phyloP scores from a whole-genome alignment of 1,284 basidiomycete species.

The Cronartium ribicola region DNA sequence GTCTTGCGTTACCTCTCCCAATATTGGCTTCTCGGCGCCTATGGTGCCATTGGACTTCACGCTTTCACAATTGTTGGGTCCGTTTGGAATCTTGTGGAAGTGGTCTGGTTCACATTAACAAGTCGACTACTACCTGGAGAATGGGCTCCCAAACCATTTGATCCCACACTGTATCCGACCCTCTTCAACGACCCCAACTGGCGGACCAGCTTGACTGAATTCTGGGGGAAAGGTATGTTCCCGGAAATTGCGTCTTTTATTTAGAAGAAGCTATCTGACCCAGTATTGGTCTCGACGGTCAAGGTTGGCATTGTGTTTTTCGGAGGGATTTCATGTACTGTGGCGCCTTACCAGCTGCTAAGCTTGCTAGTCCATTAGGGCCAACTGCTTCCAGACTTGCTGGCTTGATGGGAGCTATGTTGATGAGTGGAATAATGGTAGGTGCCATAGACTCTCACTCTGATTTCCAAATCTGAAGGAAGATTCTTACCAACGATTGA shows the following conservation, averaged over 20 bases:
- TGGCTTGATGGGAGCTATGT: constrained; percentile 29
- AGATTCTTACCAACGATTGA: neutral
- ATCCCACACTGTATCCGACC: constrained; percentile 23
- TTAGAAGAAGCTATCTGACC: neutral
- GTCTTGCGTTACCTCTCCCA: neutral
- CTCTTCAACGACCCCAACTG: constrained; percentile 9
- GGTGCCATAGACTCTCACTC: neutral
- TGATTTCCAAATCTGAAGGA: neutral
- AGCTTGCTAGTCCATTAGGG: constrained; percentile 20
- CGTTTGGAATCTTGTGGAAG: constrained; percentile 19
- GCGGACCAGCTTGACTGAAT: constrained; percentile 22
- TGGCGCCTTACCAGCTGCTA: constrained; percentile 14
- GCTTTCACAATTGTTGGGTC: constrained; percentile 11
- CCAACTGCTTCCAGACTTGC: constrained; percentile 17
- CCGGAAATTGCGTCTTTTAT: neutral
- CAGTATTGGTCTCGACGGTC: neutral
- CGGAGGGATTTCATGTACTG: constrained; percentile 25
- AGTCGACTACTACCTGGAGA: constrained; percentile 10
- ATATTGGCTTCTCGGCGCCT: neutral
- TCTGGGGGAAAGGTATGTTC: constrained; percentile 25
- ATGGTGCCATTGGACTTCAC: constrained; percentile 4
- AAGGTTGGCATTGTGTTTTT: constrained; percentile 37
- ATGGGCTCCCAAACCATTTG: constrained; percentile 19
- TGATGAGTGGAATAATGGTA: constrained; percentile 28
- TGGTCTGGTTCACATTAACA: constrained; percentile 9